Evolutionary conservation across 2,329 filamentous ascomycete genomes (phyloP).

Genomic region (Fusarium annulatum): DNA sequence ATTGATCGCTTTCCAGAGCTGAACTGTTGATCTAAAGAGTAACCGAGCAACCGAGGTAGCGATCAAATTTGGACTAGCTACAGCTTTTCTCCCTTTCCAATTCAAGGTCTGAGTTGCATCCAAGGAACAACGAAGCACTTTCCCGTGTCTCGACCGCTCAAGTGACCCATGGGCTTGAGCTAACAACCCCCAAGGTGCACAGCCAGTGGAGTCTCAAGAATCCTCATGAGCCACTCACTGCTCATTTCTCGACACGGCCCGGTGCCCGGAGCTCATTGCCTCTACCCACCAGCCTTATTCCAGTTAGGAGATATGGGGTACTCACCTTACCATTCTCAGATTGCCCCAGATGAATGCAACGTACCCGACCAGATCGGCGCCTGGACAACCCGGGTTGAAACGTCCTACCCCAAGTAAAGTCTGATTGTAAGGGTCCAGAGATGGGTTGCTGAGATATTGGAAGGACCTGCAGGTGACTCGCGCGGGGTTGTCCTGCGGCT

Average conservation of each 20-base stretch:
- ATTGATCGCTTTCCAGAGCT: neutral
- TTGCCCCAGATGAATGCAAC: conserved; percentile 6
- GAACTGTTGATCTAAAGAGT: neutral
- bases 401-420: neutral
- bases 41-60: conserved; percentile 1
- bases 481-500: neutral
- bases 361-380: conserved; percentile 4
- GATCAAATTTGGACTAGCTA: neutral
- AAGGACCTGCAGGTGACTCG: neutral
- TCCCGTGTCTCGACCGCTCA: neutral
- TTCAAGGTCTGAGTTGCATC: neutral
- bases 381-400: conserved; percentile 15
- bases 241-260: neutral
- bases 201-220: neutral
- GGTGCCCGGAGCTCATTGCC: neutral
- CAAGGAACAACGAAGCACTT: neutral
- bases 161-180: neutral
- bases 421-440: neutral
- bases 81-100: neutral
- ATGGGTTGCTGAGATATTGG: neutral
- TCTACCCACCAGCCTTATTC: neutral
- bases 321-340: neutral
- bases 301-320: conserved; percentile 13
- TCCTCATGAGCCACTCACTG: neutral
- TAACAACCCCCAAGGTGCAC: neutral